These are phyloP conservation scores for Syncephalastrum racemosum DNA, from an alignment of 371 early-diverging fungal species.

Conservation along the genomic window DNA sequence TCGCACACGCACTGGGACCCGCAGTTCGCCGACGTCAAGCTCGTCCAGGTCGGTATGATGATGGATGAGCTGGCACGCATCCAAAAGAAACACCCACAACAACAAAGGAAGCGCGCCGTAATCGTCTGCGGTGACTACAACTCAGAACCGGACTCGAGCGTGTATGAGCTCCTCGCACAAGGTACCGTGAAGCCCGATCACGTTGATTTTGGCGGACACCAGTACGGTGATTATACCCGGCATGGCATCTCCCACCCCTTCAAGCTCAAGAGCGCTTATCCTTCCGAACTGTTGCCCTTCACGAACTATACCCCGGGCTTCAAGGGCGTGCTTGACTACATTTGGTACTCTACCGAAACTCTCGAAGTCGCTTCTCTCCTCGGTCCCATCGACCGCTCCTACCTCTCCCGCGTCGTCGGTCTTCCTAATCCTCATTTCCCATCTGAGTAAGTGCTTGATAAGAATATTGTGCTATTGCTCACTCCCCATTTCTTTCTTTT, in stretches of 20 bases:
- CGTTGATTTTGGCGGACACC: conserved; percentile 69
- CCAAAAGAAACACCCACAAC: conserved; percentile 47
- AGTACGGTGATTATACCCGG: conserved; percentile 77
- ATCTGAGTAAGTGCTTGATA: conserved; percentile 62
- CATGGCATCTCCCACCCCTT: conserved; percentile 75
- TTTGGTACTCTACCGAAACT: conserved; percentile 81
- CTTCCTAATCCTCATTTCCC: conserved; percentile 90
- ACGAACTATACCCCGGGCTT: conserved; percentile 92
- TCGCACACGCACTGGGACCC: conserved; percentile 96
- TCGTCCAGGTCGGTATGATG: conserved; percentile 96
- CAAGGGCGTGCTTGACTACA: conserved; percentile 92
- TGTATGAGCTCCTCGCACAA: conserved; percentile 78
- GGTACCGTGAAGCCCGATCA: conserved; percentile 69
- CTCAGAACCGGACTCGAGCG: conserved; percentile 81
- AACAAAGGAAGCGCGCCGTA: conserved; percentile 25
- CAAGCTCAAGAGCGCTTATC: conserved; percentile 72
- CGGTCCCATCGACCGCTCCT: conserved; percentile 77
- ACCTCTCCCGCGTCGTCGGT: conserved; percentile 72
- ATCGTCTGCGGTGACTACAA: conserved; percentile 94
- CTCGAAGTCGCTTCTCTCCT: conserved; percentile 74
- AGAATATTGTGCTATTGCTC: background rate
- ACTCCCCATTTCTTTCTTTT: background rate
- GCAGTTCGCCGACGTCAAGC: conserved; percentile 93
- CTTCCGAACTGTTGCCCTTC: conserved; percentile 71
- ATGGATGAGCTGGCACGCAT: conserved; percentile 83